These are phyloP conservation scores for Paramarasmius palmivorus DNA, from an alignment of 1,284 basidiomycete genomes.

Conservation along the genomic window DNA sequence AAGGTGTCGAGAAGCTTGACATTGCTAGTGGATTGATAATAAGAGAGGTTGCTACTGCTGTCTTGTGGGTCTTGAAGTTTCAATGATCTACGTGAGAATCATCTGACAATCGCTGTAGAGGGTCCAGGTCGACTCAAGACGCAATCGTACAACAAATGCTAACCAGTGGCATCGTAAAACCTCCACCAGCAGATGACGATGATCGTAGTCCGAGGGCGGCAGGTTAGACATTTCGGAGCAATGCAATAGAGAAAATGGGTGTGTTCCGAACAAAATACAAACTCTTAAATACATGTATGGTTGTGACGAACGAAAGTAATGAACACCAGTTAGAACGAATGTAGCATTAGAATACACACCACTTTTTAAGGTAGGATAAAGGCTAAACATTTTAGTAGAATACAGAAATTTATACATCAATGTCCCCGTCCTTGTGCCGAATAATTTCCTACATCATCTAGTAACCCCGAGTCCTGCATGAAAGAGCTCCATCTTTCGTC, in stretches of 20 bases:
- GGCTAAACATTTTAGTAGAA: too few relatives aligned
- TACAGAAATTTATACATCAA: too few relatives aligned
- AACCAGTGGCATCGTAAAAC: slow-evolving; percentile 52
- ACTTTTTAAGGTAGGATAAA: too few relatives aligned
- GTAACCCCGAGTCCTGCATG: slow-evolving; percentile 53
- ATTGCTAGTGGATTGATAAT: slow-evolving; percentile 70
- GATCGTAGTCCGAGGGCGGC: slow-evolving; percentile 25
- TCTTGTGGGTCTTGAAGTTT: slow-evolving; percentile 63
- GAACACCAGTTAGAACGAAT: neutral
- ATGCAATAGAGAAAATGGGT: neutral
- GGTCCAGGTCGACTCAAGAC: slow-evolving; percentile 38
- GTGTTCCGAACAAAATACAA: neutral
- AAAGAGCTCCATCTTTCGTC: slow-evolving; percentile 62
- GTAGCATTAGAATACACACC: too few relatives aligned
- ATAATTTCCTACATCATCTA: slow-evolving; percentile 32
- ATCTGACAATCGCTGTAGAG: slow-evolving; percentile 29
- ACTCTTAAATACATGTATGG: neutral
- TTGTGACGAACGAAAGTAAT: neutral
- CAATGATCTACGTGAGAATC: neutral
- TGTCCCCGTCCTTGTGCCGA: neutral
- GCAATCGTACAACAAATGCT: slow-evolving; percentile 49
- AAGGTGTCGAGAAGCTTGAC: slow-evolving; percentile 76
- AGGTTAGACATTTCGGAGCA: slow-evolving; percentile 13
- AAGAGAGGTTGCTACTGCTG: slow-evolving; percentile 53
- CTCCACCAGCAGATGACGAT: slow-evolving; percentile 44